These are phyloP conservation scores for Carex parvula DNA, from an alignment of 176 grass and related monocot genomes.

Conservation along the genomic window DNA sequence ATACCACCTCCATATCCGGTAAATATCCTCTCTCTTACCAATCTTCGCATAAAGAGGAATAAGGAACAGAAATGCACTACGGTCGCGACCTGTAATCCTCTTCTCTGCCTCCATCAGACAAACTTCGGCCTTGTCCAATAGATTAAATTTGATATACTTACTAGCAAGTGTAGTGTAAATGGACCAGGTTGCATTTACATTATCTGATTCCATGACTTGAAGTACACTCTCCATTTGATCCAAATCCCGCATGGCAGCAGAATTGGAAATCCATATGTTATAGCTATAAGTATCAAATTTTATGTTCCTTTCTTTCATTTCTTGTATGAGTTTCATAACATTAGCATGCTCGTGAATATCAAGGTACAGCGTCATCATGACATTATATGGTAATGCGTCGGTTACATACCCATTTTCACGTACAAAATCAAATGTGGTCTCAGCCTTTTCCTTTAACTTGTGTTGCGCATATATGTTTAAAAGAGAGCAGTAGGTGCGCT, in stretches of 20 bases:
- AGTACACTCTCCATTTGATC: constrained; percentile 60
- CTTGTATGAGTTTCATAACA: constrained; percentile 40
- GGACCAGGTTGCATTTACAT: constrained; percentile 82
- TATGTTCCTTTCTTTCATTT: constrained; percentile 69
- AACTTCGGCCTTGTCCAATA: constrained; percentile 68
- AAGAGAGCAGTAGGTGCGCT: constrained; percentile 73
- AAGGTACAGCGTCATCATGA: constrained; percentile 85
- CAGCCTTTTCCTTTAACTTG: constrained; percentile 73
- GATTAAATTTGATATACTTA: constrained; percentile 64
- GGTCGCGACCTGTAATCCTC: constrained; percentile 65
- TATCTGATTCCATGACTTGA: constrained; percentile 58
- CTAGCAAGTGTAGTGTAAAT: constrained; percentile 80
- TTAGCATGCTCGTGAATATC: constrained; percentile 58
- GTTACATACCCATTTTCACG: constrained; percentile 52
- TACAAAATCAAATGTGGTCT: constrained; percentile 57
- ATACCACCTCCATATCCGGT: constrained; percentile 87
- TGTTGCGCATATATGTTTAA: constrained; percentile 74
- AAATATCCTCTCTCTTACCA: constrained; percentile 74
- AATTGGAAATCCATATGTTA: constrained; percentile 88
- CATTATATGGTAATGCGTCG: constrained; percentile 80
- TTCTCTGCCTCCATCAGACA: constrained; percentile 73
- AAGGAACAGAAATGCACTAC: constrained; percentile 72
- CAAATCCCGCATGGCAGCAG: constrained; percentile 62
- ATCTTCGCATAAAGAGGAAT: constrained; percentile 68
- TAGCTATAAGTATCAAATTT: constrained; percentile 66